These are phyloP conservation scores for Peronospora destructor DNA, from an alignment of 352 stramenopile species.

Conservation along the genomic window DNA sequence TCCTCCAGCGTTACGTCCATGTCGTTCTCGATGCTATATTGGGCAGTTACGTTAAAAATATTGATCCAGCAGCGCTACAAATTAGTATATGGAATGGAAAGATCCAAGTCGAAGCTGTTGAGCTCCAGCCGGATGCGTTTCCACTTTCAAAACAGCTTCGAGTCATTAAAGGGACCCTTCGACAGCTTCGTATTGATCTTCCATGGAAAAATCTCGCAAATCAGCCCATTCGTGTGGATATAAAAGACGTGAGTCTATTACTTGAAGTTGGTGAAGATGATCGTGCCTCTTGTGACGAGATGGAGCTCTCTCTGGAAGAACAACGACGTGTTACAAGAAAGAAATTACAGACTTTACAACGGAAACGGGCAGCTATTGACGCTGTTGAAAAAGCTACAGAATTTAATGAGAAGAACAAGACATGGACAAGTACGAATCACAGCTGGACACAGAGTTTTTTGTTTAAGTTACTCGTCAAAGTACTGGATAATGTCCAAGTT, in stretches of 20 bases:
- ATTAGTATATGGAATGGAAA: conserved; percentile 84
- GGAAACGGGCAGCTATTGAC: conserved; percentile 71
- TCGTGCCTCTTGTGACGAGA: conserved; percentile 9
- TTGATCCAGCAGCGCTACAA: conserved; percentile 74
- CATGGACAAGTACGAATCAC: conserved; percentile 7
- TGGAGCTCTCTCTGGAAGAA: too few relatives aligned
- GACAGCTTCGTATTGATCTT: conserved; percentile 66
- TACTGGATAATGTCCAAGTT: conserved; percentile 81
- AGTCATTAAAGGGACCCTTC: conserved; percentile 70
- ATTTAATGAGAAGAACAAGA: conserved; percentile 42
- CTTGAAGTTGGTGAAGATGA: conserved; percentile 43
- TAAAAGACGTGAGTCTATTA: conserved; percentile 71
- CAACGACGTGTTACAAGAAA: conserved; percentile 25
- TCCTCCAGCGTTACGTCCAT: conserved; percentile 82
- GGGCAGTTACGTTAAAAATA: conserved; percentile 82
- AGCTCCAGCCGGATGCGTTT: conserved; percentile 70
- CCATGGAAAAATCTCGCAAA: conserved; percentile 67
- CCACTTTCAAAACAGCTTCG: conserved; percentile 56
- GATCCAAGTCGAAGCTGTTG: conserved; percentile 76
- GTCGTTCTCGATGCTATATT: conserved; percentile 78
- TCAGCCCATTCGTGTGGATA: conserved; percentile 70
- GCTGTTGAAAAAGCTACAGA: conserved; percentile 70
- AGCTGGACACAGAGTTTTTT: conserved; percentile 72
- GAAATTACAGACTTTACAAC: conserved; percentile 52
- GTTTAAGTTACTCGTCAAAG: conserved; percentile 73